Evolutionary conservation across 1,284 basidiomycete genomes (phyloP).

Genomic region (Cryptococcus sp.): DNA sequence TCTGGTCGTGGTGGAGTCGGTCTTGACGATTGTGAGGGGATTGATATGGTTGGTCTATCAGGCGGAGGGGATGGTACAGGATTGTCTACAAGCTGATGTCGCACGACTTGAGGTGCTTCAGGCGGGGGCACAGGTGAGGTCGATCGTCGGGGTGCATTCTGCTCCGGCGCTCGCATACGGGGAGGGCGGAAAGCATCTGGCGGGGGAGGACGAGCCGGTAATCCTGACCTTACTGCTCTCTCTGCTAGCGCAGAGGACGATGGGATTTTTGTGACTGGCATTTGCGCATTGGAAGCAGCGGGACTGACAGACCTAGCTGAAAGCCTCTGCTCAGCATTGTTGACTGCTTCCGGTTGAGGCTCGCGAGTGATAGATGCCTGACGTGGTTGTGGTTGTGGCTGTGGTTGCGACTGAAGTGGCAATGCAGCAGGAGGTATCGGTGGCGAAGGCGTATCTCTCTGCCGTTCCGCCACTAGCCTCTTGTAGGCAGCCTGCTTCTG

Average conservation of each 20-base stretch:
- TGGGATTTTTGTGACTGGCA: slow-evolving; percentile 3
- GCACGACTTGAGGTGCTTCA: slow-evolving; percentile 12
- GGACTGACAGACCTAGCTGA: slow-evolving; percentile 2
- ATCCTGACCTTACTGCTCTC: slow-evolving; percentile 15
- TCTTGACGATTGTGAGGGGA: slow-evolving; percentile 19
- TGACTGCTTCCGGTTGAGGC: neutral
- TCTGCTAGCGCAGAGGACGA: slow-evolving; percentile 40
- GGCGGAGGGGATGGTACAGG: slow-evolving; percentile 23
- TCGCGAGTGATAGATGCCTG: neutral
- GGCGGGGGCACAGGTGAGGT: slow-evolving; percentile 6
- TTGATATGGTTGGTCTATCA: slow-evolving; percentile 2
- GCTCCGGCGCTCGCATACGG: slow-evolving; percentile 29
- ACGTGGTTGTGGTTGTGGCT: neutral
- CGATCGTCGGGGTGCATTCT: slow-evolving; percentile 10
- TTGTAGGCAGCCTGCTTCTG: slow-evolving; percentile 80
- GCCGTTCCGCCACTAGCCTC: slow-evolving; percentile 32
- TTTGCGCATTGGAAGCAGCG: neutral
- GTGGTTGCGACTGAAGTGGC: neutral
- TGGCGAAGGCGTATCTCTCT: slow-evolving; percentile 10
- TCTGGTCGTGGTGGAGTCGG: slow-evolving; percentile 36
- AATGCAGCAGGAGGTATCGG: neutral
- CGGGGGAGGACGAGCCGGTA: slow-evolving; percentile 40
- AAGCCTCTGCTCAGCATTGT: slow-evolving; percentile 1
- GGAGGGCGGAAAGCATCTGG: slow-evolving; percentile 53
- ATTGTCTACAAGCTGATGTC: slow-evolving; percentile 26